phyloP scores from a whole-genome alignment of 2,329 filamentous ascomycete genomes.

The Trichophyton schoenleinii region DNA sequence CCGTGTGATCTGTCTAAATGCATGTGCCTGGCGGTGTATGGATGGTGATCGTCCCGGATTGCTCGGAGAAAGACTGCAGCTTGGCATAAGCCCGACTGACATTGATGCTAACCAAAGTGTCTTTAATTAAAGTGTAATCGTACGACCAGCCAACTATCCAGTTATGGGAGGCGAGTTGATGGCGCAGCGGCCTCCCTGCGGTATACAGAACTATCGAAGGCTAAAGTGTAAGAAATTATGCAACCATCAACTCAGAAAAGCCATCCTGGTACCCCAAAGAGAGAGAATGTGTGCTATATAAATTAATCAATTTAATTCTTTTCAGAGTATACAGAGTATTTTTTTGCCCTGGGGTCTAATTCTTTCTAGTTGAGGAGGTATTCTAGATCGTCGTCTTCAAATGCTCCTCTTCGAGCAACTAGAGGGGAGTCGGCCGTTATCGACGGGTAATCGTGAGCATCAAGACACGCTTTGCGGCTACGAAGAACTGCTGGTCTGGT shows the following conservation, averaged over 20 bases:
- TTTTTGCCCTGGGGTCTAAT: conserved; percentile 9
- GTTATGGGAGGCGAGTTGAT: background rate
- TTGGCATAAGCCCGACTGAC: background rate
- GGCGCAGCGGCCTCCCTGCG: background rate
- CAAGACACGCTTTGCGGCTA: conserved; percentile 42
- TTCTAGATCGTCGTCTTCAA: conserved; percentile 5
- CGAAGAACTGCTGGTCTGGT: conserved; percentile 37
- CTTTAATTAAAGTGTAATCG: background rate
- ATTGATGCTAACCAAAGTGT: background rate
- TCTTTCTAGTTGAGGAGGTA: background rate
- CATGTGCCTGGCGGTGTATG: background rate
- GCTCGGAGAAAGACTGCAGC: background rate
- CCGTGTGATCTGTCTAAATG: background rate
- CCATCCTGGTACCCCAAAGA: no score
- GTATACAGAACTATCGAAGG: background rate
- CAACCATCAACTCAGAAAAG: no score
- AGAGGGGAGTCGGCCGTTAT: conserved; percentile 31
- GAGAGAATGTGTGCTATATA: no score
- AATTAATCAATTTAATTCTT: no score
- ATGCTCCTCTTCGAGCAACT: conserved; percentile 24
- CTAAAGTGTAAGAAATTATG: background rate
- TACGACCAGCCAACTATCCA: background rate
- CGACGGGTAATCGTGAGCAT: conserved; percentile 41
- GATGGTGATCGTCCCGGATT: background rate
- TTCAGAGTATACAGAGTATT: background rate